Evolutionary conservation across 306 rosid species (phyloP).

Genomic region (Argentina anserina): DNA sequence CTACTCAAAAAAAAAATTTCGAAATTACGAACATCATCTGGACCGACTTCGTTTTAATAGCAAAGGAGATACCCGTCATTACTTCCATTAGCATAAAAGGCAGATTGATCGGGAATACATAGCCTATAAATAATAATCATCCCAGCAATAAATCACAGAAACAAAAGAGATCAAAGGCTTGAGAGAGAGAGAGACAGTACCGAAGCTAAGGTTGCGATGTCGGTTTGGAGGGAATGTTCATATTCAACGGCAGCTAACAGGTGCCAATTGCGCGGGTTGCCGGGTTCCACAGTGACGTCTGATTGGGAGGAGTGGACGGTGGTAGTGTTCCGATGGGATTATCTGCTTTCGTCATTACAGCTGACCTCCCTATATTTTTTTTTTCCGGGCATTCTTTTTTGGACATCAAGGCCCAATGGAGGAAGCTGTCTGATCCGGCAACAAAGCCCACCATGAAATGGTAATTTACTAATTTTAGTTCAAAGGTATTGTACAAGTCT

Average conservation of each 20-base stretch:
- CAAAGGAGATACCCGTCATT: too few species aligned
- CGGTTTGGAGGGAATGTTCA: slow-evolving; percentile 11
- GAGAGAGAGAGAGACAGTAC: slow-evolving; percentile 3
- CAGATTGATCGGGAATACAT: background rate
- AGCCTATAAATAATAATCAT: background rate
- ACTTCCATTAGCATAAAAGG: background rate
- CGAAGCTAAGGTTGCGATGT: slow-evolving; percentile 15
- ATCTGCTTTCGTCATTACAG: too few species aligned
- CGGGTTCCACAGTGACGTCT: background rate
- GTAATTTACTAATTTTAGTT: too few species aligned
- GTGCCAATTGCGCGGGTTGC: slow-evolving; percentile 6
- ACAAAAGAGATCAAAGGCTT: background rate
- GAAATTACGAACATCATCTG: background rate
- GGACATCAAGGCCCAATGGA: too few species aligned
- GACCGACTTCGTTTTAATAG: background rate
- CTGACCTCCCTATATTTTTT: too few species aligned
- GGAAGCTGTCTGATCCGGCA: too few species aligned
- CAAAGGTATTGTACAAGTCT: too few species aligned
- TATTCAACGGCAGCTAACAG: background rate
- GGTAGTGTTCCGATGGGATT: background rate
- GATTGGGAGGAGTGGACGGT: background rate
- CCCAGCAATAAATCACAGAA: background rate
- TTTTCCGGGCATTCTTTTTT: too few species aligned
- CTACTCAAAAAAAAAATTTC: background rate
- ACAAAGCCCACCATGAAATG: too few species aligned